A percentile compares a stretch with the other conserved stretches of the same genome.
Evolutionary conservation across 306 rosid genomes (phyloP).

Genomic region (Begonia peltatifolia): DNA sequence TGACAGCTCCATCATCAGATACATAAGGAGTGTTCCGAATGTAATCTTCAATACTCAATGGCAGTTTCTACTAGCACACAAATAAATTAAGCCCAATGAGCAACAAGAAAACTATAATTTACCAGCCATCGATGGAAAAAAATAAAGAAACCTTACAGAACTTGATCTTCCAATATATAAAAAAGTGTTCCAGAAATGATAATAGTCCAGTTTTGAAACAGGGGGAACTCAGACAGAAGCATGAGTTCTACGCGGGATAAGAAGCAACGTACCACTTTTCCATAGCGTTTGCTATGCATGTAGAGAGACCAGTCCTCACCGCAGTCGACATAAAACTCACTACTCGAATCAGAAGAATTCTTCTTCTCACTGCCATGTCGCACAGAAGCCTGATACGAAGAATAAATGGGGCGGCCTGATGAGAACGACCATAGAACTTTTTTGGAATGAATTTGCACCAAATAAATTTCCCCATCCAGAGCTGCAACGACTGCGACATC

Average conservation of each 20-base stretch:
- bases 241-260: too few species aligned
- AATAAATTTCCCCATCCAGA: constrained; percentile 46
- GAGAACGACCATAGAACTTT: constrained; percentile 51
- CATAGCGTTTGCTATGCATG: constrained; percentile 28
- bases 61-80: constrained; percentile 36
- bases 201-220: too few species aligned
- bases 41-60: constrained; percentile 36
- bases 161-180: too few species aligned
- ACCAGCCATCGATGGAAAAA: background rate
- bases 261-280: constrained; percentile 36
- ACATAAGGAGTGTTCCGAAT: constrained; percentile 38
- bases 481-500: constrained; percentile 14
- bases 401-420: constrained; percentile 50
- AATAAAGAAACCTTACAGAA: too few species aligned
- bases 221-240: too few species aligned
- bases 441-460: constrained; percentile 35
- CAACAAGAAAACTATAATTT: too few species aligned
- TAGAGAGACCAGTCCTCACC: constrained; percentile 73
- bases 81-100: too few species aligned
- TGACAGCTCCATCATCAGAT: constrained; percentile 59
- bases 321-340: constrained; percentile 32
- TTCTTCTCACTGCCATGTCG: constrained; percentile 22
- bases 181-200: background rate
- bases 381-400: constrained; percentile 35
- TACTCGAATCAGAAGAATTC: constrained; percentile 15